These are phyloP conservation scores for Cicer judaicum DNA, from an alignment of 306 rosid species.

Conservation along the genomic window DNA sequence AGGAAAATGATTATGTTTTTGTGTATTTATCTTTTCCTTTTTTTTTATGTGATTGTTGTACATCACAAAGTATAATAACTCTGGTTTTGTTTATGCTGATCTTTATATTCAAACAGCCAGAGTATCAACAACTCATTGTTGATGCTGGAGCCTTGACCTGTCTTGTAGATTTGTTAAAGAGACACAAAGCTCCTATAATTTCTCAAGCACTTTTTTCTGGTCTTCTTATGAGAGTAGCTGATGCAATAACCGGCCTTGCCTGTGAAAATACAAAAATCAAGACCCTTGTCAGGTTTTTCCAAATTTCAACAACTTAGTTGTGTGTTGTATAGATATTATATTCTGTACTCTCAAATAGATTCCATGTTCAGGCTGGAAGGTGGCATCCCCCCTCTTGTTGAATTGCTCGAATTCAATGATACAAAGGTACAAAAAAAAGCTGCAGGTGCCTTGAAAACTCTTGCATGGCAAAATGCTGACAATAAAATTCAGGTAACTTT, in stretches of 20 bases:
- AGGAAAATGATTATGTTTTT: neutral
- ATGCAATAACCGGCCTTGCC: constrained; percentile 61
- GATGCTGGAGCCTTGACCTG: constrained; percentile 67
- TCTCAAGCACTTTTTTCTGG: constrained; percentile 44
- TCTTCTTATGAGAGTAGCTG: constrained; percentile 65
- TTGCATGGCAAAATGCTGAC: constrained; percentile 65
- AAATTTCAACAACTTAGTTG: neutral
- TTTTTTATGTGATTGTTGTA: neutral
- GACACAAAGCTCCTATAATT: constrained; percentile 33
- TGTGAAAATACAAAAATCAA: constrained; percentile 63
- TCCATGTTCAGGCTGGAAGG: constrained; percentile 63
- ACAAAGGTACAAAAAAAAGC: constrained; percentile 67
- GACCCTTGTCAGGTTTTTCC: constrained; percentile 59
- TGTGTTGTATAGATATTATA: neutral
- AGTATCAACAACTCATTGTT: constrained; percentile 58
- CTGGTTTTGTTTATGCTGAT: constrained; percentile 17
- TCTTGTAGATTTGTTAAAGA: constrained; percentile 59
- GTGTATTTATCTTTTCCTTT: neutral
- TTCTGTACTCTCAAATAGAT: neutral
- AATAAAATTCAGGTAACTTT: constrained; percentile 65
- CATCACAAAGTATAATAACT: constrained; percentile 7
- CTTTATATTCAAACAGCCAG: constrained; percentile 53
- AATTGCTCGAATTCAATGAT: constrained; percentile 61
- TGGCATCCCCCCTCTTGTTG: constrained; percentile 68
- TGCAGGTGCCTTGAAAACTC: constrained; percentile 69